Evolutionary conservation across 176 grass and related monocot genomes (phyloP), one percentile per base, ranked within the genome.

Genomic region (Oryza longistaminata): DNA sequence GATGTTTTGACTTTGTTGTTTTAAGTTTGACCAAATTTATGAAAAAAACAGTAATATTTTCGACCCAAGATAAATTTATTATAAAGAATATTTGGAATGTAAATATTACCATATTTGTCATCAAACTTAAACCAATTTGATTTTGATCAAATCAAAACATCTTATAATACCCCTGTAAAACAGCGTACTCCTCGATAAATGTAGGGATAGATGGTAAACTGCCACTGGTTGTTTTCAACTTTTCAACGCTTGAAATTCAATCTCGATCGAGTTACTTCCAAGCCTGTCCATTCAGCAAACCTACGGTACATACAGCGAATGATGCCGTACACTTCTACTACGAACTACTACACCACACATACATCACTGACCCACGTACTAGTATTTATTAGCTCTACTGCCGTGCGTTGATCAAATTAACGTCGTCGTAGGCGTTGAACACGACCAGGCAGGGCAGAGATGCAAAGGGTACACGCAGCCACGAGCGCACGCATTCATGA

Each of bases 321-420:
- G 70, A 22, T 66, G 3, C 14, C 11, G 1, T 50, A 50, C 25
- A 35, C 5, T 37, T 6, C 35, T 5, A 37, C 29, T 31, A 31
- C 2, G 15, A 49, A 35, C 33, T 35, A 3, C 34, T 35, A 35
- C 5, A 37, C 35, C 35, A 17, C 19, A 40, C 7, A 43, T 8
- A 40, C 6, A 40, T 43, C 9, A 43, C 42, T 43, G 8, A 43
- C 10, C 42, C 42, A 43, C n/a, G n/a, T n/a, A n/a, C n/a, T 31
- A 43, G 29, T 52, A 65, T 75, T 86, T 74, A 83, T 75, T 66
- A 24, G 58, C 58, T 21, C 21, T 1, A 27, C 9, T 78, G 62
- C 80, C 84, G 69, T 90, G 84, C 61, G 84, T 90, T 79, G 84
- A 90, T 69, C 84, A 68, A 86, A 82, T 58, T 21, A 55, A 58